phyloP scores from a whole-genome alignment of 139 green algal species.

The Mychonastes homosphaera region DNA sequence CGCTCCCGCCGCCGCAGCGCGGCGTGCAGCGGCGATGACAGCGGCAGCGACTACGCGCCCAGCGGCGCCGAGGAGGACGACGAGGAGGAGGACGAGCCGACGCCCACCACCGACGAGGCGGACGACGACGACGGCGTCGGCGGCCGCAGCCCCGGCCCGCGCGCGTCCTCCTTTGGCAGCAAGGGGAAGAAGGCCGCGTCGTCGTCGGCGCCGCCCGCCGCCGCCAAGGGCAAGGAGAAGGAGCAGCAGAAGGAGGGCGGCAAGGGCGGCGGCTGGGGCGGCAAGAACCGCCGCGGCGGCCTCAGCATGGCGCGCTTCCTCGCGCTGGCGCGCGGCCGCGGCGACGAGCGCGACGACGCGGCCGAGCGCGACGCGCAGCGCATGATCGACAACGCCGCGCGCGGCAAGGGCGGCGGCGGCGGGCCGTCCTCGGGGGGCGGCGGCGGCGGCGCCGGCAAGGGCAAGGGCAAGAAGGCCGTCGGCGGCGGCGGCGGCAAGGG shows the following conservation, averaged over 20 bases:
- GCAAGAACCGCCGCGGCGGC: background rate
- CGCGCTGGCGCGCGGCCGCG: background rate
- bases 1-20: too few species aligned
- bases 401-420: conserved; percentile 15
- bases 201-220: too few species aligned
- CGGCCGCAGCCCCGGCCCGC: background rate
- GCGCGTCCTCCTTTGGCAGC: too few species aligned
- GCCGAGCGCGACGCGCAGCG: background rate
- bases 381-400: conserved; percentile 11
- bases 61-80: conserved; percentile 1
- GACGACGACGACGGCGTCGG: background rate
- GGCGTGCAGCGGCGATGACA: too few species aligned
- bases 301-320: background rate
- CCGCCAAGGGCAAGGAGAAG: conserved; percentile 4
- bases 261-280: background rate
- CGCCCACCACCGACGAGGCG: background rate
- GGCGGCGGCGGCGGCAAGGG: background rate
- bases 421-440: background rate
- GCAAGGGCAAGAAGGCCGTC: background rate
- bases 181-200: conserved; percentile 1
- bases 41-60: too few species aligned
- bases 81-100: background rate
- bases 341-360: background rate
- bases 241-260: conserved; percentile 6
- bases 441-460: background rate